Percentiles rank a stretch among this genome's conserved stretches.
Conservation (phyloP, 2,329 filamentous ascomycete genomes). For the Stachybotrys chartarum region DNA sequence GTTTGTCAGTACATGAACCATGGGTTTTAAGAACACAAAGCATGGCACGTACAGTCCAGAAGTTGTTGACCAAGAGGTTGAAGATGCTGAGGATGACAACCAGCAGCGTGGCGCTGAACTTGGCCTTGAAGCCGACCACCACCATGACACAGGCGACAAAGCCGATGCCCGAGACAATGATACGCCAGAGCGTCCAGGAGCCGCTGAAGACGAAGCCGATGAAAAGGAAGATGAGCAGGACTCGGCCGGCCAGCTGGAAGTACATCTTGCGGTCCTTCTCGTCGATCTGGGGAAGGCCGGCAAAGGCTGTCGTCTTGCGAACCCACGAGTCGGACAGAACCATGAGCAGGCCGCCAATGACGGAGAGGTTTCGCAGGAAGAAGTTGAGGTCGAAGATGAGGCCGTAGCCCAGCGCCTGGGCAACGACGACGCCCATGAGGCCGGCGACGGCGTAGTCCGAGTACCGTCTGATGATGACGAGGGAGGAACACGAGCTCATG, state of each 20-base stretch:
- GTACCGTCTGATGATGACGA: conserved; percentile 89
- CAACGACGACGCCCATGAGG: conserved; percentile 83
- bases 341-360: conserved; percentile 96
- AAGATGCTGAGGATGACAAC: conserved; percentile 94
- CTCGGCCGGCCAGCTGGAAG: conserved; percentile 93
- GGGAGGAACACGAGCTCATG: conserved; percentile 73
- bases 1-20: conserved; percentile 4
- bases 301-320: conserved; percentile 93
- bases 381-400: conserved; percentile 99
- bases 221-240: conserved; percentile 96
- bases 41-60: conserved; percentile 77
- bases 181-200: conserved; percentile 82
- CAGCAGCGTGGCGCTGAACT: conserved; percentile 93
- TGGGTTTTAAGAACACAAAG: neutral
- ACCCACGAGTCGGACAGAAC: conserved; percentile 97
- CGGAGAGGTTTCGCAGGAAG: conserved; percentile 96
- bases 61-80: conserved; percentile 98
- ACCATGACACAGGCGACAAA: conserved; percentile 96
- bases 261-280: conserved; percentile 99
- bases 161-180: conserved; percentile 77
- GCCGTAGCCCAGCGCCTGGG: conserved; percentile 92
- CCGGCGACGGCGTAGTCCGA: conserved; percentile 89
- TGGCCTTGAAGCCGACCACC: conserved; percentile 98
- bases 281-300: conserved; percentile 85
- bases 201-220: conserved; percentile 94